phyloP scores from a whole-genome alignment of 805 yeast genomes.

The Brettanomyces naardenensis region DNA sequence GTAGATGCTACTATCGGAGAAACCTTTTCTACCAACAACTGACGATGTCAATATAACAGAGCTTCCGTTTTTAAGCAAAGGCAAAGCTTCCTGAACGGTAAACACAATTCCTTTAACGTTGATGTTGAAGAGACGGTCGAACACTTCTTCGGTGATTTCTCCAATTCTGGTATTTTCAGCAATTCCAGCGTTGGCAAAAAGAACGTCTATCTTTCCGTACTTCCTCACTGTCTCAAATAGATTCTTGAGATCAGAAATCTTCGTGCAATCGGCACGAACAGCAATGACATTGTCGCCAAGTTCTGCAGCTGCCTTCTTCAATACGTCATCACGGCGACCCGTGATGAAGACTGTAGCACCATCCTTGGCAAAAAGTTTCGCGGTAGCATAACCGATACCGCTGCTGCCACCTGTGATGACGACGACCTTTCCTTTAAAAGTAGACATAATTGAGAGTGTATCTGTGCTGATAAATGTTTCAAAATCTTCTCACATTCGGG shows the following conservation, averaged over 20 bases:
- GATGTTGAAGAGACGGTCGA: neutral
- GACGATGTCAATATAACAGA: no score
- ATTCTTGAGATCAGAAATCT: conserved; percentile 5
- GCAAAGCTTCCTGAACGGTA: no score
- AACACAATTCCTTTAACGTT: neutral
- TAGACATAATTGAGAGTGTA: no score
- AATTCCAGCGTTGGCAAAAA: conserved; percentile 6
- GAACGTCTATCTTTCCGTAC: conserved; percentile 10
- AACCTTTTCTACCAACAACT: neutral
- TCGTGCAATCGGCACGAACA: conserved; percentile 8
- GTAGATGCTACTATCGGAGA: no score
- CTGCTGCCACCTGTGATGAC: conserved; percentile 16
- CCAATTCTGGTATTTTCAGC: neutral
- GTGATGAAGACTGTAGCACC: conserved; percentile 17
- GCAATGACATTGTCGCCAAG: conserved; percentile 1
- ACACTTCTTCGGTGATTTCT: neutral
- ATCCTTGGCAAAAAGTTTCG: conserved; percentile 9
- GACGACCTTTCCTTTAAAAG: no score
- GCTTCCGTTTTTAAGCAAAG: no score
- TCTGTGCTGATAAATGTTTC: no score
- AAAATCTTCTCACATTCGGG: no score
- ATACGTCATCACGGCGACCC: conserved; percentile 8
- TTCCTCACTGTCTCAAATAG: conserved; percentile 4
- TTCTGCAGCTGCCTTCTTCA: neutral
- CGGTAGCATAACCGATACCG: conserved; percentile 15